Evolutionary conservation across 805 yeast species (phyloP), one percentile per base, ranked within the genome.

Genomic region (Metschnikowia kunwiensis): DNA sequence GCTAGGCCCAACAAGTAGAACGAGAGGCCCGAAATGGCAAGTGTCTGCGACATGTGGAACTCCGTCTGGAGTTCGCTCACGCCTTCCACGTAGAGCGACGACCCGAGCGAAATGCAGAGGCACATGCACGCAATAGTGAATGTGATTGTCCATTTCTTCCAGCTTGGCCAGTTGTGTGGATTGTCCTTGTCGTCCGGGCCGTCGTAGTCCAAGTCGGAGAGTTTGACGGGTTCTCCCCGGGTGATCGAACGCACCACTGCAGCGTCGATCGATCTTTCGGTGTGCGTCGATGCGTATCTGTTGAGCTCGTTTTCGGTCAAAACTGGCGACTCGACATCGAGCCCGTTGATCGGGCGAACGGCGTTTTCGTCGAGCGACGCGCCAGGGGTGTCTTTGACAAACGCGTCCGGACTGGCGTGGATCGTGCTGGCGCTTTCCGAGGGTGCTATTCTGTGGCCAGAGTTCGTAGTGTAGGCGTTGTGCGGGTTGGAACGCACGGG

Each of bases 1-100:
- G 87, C 82, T 33, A 83, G 65, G n/a, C 91, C 91, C 18, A 83
- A 39, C 36, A 82, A 55, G 53, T 82, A 83, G 43, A 83, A 74
- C 0, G 88, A 77, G 46, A 83, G 68, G 8, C 93, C 93, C 1
- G 84, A 61, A 21, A 84, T 53, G 9, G 76, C 80, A 40, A 83
- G 65, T 26, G 80, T 80, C 55, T 78, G 74, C 8, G 80, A 75
- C 9, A 73, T 69, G n/a, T 67, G 63, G 55, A 82, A 74, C 40
- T 64, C 54, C 1, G 37, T 39, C 50, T 62, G 57, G 51, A 83
- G 57, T 42, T 76, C 80, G 2, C 77, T 73, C 2, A 81, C 72
- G 41, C 88, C 83, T 38, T 76, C 70, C 17, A 82, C 84, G 50
- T 69, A 84, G 36, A 83, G 64, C 0, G 91, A 83, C 0, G 89